These are phyloP conservation scores for Metschnikowia sp. DNA, from an alignment of 805 yeast species.

Conservation along the genomic window DNA sequence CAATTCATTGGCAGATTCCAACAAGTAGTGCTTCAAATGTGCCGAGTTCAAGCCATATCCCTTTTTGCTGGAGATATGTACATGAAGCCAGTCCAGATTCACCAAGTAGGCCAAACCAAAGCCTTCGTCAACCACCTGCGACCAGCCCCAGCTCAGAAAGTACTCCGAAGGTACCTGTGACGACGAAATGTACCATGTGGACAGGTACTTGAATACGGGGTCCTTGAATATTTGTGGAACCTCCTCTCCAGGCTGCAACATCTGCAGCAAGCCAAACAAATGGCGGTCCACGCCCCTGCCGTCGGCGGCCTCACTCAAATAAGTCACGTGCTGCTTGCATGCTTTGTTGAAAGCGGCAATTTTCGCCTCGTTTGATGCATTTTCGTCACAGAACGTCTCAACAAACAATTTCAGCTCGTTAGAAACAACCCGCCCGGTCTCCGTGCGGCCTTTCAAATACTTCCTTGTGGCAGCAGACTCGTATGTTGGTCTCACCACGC, in stretches of 20 bases:
- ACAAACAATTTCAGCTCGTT: conserved; percentile 68
- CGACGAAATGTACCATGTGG: conserved; percentile 83
- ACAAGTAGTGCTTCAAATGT: conserved; percentile 62
- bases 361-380: conserved; percentile 51
- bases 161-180: conserved; percentile 79
- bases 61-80: conserved; percentile 76
- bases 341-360: conserved; percentile 69
- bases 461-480: conserved; percentile 94
- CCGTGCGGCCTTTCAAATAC: conserved; percentile 88
- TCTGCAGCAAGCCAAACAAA: conserved; percentile 79
- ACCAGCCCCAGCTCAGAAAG: conserved; percentile 93
- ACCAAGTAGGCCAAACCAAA: conserved; percentile 93
- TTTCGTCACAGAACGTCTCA: conserved; percentile 62
- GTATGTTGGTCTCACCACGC: conserved; percentile 82
- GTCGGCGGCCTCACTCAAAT: conserved; percentile 71
- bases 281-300: conserved; percentile 95
- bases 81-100: conserved; percentile 78
- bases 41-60: conserved; percentile 56
- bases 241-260: conserved; percentile 55
- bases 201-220: conserved; percentile 70
- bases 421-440: conserved; percentile 85
- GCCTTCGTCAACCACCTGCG: conserved; percentile 92
- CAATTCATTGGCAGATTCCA: conserved; percentile 78
- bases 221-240: conserved; percentile 71
- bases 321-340: conserved; percentile 66